Percentiles rank a stretch among this genome's conserved stretches.
Conservation (phyloP, 176 grass and related monocot genomes). For the Oryza meyeriana region DNA sequence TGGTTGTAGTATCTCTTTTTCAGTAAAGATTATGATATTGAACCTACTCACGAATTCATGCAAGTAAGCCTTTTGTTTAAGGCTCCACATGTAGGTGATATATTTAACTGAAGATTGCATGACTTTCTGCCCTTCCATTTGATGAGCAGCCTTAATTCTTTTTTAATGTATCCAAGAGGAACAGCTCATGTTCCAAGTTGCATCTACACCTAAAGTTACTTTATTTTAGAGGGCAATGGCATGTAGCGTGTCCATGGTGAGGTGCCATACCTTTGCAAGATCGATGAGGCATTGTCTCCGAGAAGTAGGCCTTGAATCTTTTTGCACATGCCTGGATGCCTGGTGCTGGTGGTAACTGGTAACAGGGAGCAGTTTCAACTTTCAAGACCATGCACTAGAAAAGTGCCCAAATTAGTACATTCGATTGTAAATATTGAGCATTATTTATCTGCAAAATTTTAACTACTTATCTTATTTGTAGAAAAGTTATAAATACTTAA, state of each 20-base stretch:
- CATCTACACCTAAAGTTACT: constrained; percentile 11
- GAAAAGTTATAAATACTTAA: no score
- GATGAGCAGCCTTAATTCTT: background rate
- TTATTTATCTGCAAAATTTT: no score
- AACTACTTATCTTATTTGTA: no score
- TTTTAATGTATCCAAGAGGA: background rate
- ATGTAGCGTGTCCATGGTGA: background rate
- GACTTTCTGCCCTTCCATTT: background rate
- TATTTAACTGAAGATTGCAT: background rate
- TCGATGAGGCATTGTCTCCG: constrained; percentile 27
- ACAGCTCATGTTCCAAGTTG: constrained; percentile 30
- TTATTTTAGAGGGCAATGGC: constrained; percentile 1
- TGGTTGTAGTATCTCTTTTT: background rate
- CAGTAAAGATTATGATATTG: background rate
- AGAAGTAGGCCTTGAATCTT: constrained; percentile 15
- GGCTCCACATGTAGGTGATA: constrained; percentile 3
- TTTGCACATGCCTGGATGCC: constrained; percentile 38
- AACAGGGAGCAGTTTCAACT: no score
- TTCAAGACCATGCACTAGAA: background rate
- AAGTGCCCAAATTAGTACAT: constrained; percentile 8
- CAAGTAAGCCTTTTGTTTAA: background rate
- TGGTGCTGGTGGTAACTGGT: constrained; percentile 12
- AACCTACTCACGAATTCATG: background rate
- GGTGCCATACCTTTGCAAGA: constrained; percentile 11
- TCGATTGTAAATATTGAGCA: no score